A percentile compares a stretch with the other conserved stretches of the same genome.
phyloP scores from a whole-genome alignment of 768 basidiomycete species.

The Ephemerocybe angulata region DNA sequence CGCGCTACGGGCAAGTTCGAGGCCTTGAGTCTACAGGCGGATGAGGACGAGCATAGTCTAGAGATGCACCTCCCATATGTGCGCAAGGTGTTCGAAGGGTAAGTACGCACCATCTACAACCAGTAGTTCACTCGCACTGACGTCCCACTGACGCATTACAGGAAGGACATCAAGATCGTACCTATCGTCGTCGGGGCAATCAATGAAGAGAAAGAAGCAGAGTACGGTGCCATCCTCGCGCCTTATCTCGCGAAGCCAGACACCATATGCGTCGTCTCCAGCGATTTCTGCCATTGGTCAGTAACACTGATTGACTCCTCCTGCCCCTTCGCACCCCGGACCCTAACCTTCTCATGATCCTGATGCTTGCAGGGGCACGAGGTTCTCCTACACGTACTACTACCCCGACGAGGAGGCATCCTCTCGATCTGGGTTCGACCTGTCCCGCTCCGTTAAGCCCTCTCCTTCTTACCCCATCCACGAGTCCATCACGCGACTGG shows the following conservation, averaged over 20 bases:
- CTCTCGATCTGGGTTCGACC: conserved; percentile 42
- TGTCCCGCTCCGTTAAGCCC: conserved; percentile 43
- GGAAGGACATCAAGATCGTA: conserved; percentile 75
- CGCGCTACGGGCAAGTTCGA: conserved; percentile 64
- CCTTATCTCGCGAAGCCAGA: conserved; percentile 74
- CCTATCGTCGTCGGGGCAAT: conserved; percentile 89
- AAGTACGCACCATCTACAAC: conserved; percentile 12
- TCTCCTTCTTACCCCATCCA: conserved; percentile 64
- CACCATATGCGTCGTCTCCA: conserved; percentile 88
- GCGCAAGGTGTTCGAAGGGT: conserved; percentile 82
- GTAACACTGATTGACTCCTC: conserved; percentile 14
- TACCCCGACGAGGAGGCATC: conserved; percentile 60
- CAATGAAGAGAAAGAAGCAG: conserved; percentile 51
- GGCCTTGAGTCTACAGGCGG: conserved; percentile 59
- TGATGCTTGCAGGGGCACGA: conserved; percentile 60
- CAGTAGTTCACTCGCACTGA: too few species aligned
- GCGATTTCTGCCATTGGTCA: conserved; percentile 98
- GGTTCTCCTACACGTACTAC: conserved; percentile 87
- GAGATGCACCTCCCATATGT: conserved; percentile 98
- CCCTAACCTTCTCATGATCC: not conserved
- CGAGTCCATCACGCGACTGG: conserved; percentile 76
- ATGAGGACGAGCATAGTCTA: conserved; percentile 94
- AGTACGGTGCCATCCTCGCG: conserved; percentile 69
- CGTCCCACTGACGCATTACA: conserved; percentile 31
- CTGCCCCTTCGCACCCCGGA: not conserved